Base-by-base conservation (phyloP, 441 rosid genomes). In the Syzygium syzygioides region DNA sequence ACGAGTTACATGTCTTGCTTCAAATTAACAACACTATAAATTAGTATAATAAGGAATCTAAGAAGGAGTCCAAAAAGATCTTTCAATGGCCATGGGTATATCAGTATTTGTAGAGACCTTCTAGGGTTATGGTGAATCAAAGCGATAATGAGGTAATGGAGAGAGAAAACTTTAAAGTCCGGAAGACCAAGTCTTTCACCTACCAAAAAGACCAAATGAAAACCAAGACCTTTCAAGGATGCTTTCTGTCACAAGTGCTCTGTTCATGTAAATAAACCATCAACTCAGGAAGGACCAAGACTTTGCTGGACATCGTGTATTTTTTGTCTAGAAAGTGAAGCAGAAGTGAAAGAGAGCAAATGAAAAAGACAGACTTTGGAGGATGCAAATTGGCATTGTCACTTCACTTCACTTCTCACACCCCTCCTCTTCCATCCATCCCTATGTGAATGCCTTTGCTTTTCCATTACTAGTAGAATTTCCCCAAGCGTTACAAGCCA, bases 21-120 rank as follows among this genome's bases (percentile, higher is more conserved):
- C 14, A 53, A 4, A 53, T 53, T 53, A 14, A 53, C 17, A 14
- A 53, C 14, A 13, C 54, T 14, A 53, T 4, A 13, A 45, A 57
- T 57, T 28, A 57, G n/a, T n/a, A 25, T 11, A n/a, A 4, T 6
- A 28, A 57, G 62, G 11, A 13, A 25, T 11, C 62, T 4, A 57
- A 57, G 62, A 25, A 3, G 62, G 9, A 55, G 9, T 1, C 20
- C 57, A 17, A 55, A 9, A 45, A 45, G 48, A 45, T 45, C 57
- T 55, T 55, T 23, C 3, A 26, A 59, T 12, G 30, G 26, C 30
- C 30, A 59, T n/a, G 64, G 26, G 7, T 14, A 11, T 5, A 59
- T 10, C 6, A 59, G 14, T 59, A 4, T 26, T 11, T 14, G 3
- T 0, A 4, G 15, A 26, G 64, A 0, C 12, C 14, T 10, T 14